Base-by-base conservation (phyloP, 176 grass and related monocot species). In the Raddia guianensis region DNA sequence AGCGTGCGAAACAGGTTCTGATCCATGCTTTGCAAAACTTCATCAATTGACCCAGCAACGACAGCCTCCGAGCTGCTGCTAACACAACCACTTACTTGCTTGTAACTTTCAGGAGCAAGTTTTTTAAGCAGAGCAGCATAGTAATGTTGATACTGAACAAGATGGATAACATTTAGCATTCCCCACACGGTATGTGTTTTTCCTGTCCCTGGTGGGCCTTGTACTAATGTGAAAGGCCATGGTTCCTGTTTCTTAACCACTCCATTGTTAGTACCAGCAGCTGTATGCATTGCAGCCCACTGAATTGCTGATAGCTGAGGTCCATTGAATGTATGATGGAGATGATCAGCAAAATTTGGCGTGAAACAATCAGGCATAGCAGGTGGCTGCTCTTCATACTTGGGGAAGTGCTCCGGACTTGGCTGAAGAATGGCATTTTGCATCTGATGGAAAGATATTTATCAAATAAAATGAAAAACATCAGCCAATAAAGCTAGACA, bases 181-280 rank as follows among this genome's bases (percentile, higher is more conserved):
- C 97, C 97, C 93, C 97, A 99, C 8, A 99, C 97, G 10, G 97
- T 99, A 70, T 99, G 97, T 43, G 97, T 96, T 86, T 99, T 99
- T 15, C 97, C 97, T 73, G 97, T 99, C 40, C 97, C 97, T 1
- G 97, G 97, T 12, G 97, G 97, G 43, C 97, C 97, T 84, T 99
- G 97, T 74, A 99, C 97, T 47, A 99, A 88, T 8, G 97, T 99
- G 80, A 99, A 99, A 82, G 97, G 97, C 97, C 97, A 96, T 54
- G 97, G 93, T 62, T 99, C 92, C 91, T 99, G 96, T 86, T 88
- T 91, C 80, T 93, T 98, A 50, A 89, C 79, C 1, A 62, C 73
- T 50, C 86, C 90, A 85, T 87, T 93, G 85, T 80, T 93, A 48
- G 97, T 99, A 7, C 97, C 97, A 42, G 97, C 92, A 88, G 97